Percentiles rank a stretch among this genome's conserved stretches.
Conservation (phyloP, 805 yeast genomes). For the Nakazawaea populi region DNA sequence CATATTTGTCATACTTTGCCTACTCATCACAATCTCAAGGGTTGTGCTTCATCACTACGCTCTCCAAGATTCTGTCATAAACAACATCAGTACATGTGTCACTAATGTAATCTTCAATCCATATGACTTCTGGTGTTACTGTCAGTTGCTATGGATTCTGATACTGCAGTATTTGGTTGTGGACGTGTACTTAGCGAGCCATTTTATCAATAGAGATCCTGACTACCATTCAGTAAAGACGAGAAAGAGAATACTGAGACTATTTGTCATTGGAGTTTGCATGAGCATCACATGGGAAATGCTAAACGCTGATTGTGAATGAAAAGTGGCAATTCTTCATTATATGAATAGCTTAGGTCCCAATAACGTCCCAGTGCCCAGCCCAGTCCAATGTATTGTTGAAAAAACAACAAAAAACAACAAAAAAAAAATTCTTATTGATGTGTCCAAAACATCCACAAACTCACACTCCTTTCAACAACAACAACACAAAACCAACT, state of each 20-base stretch:
- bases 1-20: background rate
- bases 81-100: background rate
- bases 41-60: background rate
- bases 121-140: background rate
- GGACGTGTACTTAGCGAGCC: background rate
- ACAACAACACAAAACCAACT: too few relatives aligned
- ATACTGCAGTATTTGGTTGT: conserved; percentile 1
- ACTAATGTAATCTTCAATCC: background rate
- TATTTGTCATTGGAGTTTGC: conserved; percentile 6
- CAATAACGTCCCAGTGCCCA: too few relatives aligned
- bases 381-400: too few relatives aligned
- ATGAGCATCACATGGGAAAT: conserved; percentile 2
- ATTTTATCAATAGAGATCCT: background rate
- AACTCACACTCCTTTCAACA: too few relatives aligned
- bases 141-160: background rate
- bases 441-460: background rate
- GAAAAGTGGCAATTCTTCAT: background rate
- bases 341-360: too few relatives aligned
- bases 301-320: background rate
- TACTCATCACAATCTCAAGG: background rate
- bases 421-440: background rate
- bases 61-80: background rate
- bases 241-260: background rate
- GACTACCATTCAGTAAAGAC: background rate
- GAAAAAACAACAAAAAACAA: too few relatives aligned